Evolutionary conservation across 441 rosid species (phyloP), one percentile per base, ranked within the genome.

Genomic region (Erodium chrysanthum): DNA sequence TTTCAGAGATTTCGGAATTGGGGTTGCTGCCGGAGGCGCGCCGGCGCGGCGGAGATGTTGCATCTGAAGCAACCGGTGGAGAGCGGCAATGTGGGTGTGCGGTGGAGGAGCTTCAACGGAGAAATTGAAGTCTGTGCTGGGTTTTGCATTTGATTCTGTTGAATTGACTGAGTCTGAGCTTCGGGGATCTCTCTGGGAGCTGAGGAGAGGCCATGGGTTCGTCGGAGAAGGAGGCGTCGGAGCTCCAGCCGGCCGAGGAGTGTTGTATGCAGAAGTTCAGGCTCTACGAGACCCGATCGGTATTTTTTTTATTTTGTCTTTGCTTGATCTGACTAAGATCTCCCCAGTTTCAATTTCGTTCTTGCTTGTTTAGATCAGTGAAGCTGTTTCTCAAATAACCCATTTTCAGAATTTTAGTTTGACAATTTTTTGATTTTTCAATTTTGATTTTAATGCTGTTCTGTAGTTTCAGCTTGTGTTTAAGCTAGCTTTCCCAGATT

Each of bases 261-360:
- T 54, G 69, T 25, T 83, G 77, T 76, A 76, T 89, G 88, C 84
- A 88, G 76, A 86, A 81, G 69, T 89, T 87, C 84, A 81, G 83
- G 80, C 96, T 86, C 66, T 87, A 87, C 52, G 83, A 89, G 78
- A 86, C 93, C 73, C 85, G 75, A 84, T 84, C 91, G 91, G 93
- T 86, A 78, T 64, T 25, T 35, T 33, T 25, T 60, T 27, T 31
- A 29, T 35, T 15, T 31, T 18, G 35, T 60, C 70, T 61, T 60
- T 67, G 4, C 3, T 73, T 50, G 74, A 59, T 59, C 64, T 25
- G 14, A 12, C 23, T 23, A 11, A 59, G 76, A 74, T 76, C 69
- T 73, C 44, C 67, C 62, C 37, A 1, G 17, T 62, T 68, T 62
- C 25, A 21, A 20, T 27, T 35, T 7, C 31, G 25, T 33, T 66